Percentiles rank a stretch among this genome's conserved stretches.
phyloP scores from a whole-genome alignment of 2,329 filamentous ascomycete species.

The Tothia fuscella region DNA sequence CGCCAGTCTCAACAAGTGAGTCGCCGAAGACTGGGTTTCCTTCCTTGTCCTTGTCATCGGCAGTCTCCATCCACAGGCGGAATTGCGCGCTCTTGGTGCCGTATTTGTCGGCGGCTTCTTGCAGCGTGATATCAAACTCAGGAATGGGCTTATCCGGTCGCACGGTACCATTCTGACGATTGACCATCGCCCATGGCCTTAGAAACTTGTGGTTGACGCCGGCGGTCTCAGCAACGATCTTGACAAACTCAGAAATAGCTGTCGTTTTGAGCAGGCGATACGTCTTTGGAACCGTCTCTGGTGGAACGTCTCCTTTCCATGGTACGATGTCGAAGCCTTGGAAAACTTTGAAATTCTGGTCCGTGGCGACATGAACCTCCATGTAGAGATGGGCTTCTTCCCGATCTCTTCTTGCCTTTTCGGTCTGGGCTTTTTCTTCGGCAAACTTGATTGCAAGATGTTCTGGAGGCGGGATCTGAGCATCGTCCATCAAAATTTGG shows the following conservation, averaged over 20 bases:
- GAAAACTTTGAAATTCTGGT: slow-evolving; percentile 68
- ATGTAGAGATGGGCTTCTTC: slow-evolving; percentile 94
- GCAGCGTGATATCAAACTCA: slow-evolving; percentile 55
- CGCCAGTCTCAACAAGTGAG: slow-evolving; percentile 45
- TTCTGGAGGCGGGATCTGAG: slow-evolving; percentile 62
- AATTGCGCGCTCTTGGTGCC: slow-evolving; percentile 58
- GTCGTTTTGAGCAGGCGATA: slow-evolving; percentile 67
- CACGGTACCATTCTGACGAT: slow-evolving; percentile 92
- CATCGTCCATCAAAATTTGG: slow-evolving; percentile 64
- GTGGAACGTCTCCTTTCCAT: slow-evolving; percentile 48
- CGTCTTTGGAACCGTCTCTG: slow-evolving; percentile 51
- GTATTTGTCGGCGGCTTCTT: slow-evolving; percentile 56
- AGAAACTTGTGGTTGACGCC: slow-evolving; percentile 56
- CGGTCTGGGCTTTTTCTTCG: slow-evolving; percentile 66
- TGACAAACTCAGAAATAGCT: slow-evolving; percentile 63
- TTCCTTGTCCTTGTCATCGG: slow-evolving; percentile 56
- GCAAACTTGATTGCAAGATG: slow-evolving; percentile 45
- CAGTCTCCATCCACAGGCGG: slow-evolving; percentile 69
- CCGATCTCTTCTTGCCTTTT: slow-evolving; percentile 72
- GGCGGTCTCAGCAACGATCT: slow-evolving; percentile 58
- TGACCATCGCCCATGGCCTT: slow-evolving; percentile 94
- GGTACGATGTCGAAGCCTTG: slow-evolving; percentile 68
- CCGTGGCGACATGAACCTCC: slow-evolving; percentile 67
- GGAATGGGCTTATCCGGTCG: slow-evolving; percentile 79
- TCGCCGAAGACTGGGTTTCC: slow-evolving; percentile 64